Conservation (phyloP, 2,329 filamentous ascomycete species). For the Pseudogymnoascus sp. region DNA sequence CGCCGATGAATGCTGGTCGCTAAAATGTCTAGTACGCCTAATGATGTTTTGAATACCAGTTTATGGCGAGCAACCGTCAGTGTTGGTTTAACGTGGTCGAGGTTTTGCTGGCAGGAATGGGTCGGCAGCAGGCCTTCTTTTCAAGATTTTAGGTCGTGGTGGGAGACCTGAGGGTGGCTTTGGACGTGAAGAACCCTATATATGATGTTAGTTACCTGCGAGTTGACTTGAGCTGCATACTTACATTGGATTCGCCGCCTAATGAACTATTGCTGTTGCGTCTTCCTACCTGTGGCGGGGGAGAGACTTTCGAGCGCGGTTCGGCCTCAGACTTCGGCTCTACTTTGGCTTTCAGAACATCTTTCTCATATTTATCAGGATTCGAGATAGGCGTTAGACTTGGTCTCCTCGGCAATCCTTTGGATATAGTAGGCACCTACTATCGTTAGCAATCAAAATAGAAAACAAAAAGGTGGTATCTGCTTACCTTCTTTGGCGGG, state of each 20-base stretch:
- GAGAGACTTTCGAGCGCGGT: neutral
- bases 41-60: neutral
- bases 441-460: neutral
- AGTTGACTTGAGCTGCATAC: neutral
- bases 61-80: neutral
- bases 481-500: neutral
- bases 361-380: neutral
- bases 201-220: neutral
- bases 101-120: slow-evolving; percentile 3
- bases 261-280: neutral
- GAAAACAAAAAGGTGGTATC: neutral
- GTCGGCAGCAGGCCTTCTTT: neutral
- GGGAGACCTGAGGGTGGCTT: neutral
- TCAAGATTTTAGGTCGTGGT: neutral
- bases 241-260: neutral
- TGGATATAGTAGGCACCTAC: neutral
- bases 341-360: neutral
- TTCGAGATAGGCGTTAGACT: neutral
- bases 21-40: slow-evolving; percentile 1
- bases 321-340: slow-evolving; percentile 3
- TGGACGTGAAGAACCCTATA: neutral
- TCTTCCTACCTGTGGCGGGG: neutral
- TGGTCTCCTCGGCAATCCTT: neutral
- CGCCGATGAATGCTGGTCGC: neutral
- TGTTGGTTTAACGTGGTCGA: neutral